Base-by-base conservation (phyloP, 192 early-diverging fungal species). In the Helicostylum pulchrum region DNA sequence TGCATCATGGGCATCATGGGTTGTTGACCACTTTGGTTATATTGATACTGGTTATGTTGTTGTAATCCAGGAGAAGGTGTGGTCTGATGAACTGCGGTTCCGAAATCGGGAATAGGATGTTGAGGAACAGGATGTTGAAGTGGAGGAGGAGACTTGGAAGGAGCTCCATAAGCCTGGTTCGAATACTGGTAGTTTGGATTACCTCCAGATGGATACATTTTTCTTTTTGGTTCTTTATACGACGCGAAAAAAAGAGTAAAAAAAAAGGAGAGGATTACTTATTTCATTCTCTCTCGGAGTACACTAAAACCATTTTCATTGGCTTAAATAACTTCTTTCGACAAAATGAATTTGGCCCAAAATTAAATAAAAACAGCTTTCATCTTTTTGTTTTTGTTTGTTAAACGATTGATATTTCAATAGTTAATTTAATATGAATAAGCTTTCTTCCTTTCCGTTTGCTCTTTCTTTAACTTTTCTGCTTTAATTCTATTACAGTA, bases 81-180 rank as follows among this genome's bases (percentile, higher is more conserved):
- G 20, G 77, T 61, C 0, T 69, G 26, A 56, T 65, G 51, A 15
- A 62, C 70, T 20, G 64, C 65, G 26, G 70, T 77, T 53, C 78
- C 76, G 23, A 77, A 75, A 73, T 79, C 79, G 60, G 78, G 77
- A 46, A 85, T 79, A 31, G 83, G 83, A 71, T 83, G 83, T 34
- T 76, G 76, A 32, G 83, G 83, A 3, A 85, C 80, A 15, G 83
- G 83, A 68, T 85, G 83, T 57, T 83, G 81, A 6, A 85, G 68
- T 42, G 83, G 83, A 47, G 83, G 83, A 43, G 83, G 83, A 19
- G 83, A 85, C 30, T 62, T 57, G 19, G 70, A 53, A 58, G 47
- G 49, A 7, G 56, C 9, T 12, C 61, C 61, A 43, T 64, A 64
- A 20, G 51, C 23, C 9, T 42, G 36, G 45, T 51, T 50, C 7